Base-by-base conservation (phyloP, 2,329 filamentous ascomycete species). In the Hypoxylon sp. region DNA sequence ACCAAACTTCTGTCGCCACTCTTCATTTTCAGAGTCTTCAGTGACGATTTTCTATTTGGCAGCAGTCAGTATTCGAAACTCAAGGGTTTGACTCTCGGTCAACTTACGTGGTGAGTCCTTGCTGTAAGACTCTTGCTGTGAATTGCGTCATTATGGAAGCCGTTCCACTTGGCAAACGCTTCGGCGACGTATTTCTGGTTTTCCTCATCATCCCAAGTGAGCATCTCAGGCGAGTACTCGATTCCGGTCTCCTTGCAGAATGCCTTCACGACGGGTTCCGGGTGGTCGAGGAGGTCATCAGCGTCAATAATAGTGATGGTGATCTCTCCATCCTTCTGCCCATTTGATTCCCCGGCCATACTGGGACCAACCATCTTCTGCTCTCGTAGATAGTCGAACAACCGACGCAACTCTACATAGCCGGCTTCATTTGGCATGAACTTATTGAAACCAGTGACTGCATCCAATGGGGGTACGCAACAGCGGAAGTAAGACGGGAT, bases 401-500 rank as follows among this genome's bases (percentile, higher is more conserved):
- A 76, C 13, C 84, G 83, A 52, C 91, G 87, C 41, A 97, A 81
- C 77, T 99, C 94, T 57, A 83, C 81, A 72, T 97, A 97, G 16
- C 94, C 94, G 27, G 92, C 90, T 75, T 97, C 94, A 46, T 80
- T 84, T 27, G 91, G 88, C 76, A 92, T 86, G 78, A 96, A 97
- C 67, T 91, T 77, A 71, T 88, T 79, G 76, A 95, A 97, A 5
- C 91, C 90, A 0, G 93, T 97, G 55, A 90, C 74, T 35, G 87
- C 77, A 67, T 89, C 85, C 48, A 97, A 80, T 0, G 94, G 94
- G 9, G 94, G 92, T 44, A 96, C 82, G 38, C 90, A 96, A 81
- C 93, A 97, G 63, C 93, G 88, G 79, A 88, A 96, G 78, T 93
- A 97, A 35, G 90, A 96, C 5, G 94, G 94, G 60, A 97, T 92